Evolutionary conservation across 192 early-diverging fungal species (phyloP).

Genomic region (Backusella luteola): DNA sequence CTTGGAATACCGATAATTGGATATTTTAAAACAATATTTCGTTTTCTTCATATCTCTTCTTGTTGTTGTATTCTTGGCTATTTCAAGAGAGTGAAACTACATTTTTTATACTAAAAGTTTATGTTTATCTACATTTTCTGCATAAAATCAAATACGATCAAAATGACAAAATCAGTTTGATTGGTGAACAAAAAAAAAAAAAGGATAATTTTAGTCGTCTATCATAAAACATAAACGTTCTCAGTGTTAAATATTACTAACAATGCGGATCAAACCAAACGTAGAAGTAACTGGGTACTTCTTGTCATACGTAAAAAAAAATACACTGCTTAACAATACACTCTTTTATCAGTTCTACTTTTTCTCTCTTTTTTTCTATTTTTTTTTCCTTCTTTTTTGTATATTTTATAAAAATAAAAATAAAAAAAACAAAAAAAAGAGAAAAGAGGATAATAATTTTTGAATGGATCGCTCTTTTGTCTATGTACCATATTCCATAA

Average conservation of each 20-base stretch:
- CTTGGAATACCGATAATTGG: background rate
- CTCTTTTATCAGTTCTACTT: background rate
- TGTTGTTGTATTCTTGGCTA: too few relatives aligned
- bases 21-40: background rate
- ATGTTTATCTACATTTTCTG: background rate
- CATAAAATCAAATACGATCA: background rate
- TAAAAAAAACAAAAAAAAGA: background rate
- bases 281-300: background rate
- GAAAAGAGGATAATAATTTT: background rate
- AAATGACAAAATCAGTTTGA: background rate
- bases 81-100: too few relatives aligned
- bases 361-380: background rate
- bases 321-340: background rate
- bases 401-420: background rate
- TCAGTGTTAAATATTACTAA: background rate
- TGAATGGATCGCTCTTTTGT: slow-evolving; percentile 1
- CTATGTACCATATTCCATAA: slow-evolving; percentile 6
- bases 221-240: background rate
- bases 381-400: background rate
- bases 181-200: background rate
- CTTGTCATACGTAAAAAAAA: background rate
- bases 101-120: background rate
- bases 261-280: background rate
- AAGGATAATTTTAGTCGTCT: background rate
- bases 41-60: background rate